phyloP scores from a whole-genome alignment of 148 eudicot genomes.

The Vaccinium darrowii region DNA sequence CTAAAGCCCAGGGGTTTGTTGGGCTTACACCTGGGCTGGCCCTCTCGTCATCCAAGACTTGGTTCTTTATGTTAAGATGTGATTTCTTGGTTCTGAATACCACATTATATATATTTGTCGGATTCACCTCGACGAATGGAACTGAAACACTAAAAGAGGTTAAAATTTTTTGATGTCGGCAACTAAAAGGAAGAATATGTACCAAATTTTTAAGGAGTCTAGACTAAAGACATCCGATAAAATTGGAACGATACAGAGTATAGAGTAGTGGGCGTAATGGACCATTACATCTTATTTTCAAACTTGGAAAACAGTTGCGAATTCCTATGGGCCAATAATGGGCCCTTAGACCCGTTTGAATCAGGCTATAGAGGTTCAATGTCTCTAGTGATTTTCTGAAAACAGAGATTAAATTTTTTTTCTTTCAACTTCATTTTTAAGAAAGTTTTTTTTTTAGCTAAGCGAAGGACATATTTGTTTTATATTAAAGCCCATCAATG shows the following conservation, averaged over 20 bases:
- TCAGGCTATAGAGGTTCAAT: background rate
- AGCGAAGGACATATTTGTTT: too few relatives aligned
- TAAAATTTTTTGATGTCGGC: too few relatives aligned
- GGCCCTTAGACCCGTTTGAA: background rate
- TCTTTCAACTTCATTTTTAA: too few relatives aligned
- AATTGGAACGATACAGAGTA: background rate
- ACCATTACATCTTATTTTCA: background rate
- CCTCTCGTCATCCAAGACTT: too few relatives aligned
- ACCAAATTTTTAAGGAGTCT: background rate
- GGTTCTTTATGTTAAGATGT: too few relatives aligned
- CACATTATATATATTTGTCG: too few relatives aligned
- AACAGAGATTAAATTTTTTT: too few relatives aligned
- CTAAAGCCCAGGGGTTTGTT: too few relatives aligned
- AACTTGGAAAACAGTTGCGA: background rate
- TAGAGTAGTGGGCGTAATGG: background rate
- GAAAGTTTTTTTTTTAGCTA: too few relatives aligned
- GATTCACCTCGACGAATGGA: background rate
- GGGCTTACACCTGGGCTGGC: too few relatives aligned
- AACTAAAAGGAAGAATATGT: too few relatives aligned
- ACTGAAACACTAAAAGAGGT: background rate
- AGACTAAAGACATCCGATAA: background rate
- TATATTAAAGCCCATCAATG: background rate
- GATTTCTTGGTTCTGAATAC: too few relatives aligned
- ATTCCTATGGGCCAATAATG: background rate
- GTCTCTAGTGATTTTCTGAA: background rate